Evolutionary conservation across 2,329 filamentous ascomycete species (phyloP).

Genomic region (Ambrosiella xylebori): DNA sequence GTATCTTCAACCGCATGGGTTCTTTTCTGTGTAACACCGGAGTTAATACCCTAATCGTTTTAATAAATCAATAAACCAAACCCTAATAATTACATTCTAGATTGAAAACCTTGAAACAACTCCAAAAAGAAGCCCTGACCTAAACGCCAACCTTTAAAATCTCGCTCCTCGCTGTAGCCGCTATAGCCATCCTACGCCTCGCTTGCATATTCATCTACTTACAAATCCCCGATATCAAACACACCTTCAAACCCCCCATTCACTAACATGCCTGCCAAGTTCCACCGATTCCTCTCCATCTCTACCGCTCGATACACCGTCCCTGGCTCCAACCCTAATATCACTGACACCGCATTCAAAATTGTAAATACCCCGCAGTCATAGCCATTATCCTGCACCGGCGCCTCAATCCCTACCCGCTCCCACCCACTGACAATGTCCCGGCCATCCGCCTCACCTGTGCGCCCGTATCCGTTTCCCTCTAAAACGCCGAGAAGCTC

Average conservation of each 20-base stretch:
- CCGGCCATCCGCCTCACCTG: slow-evolving; percentile 17
- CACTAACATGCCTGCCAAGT: slow-evolving; percentile 47
- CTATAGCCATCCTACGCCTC: neutral
- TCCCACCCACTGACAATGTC: slow-evolving; percentile 45
- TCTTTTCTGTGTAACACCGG: too few species aligned
- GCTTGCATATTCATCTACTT: slow-evolving; percentile 13
- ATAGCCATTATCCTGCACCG: slow-evolving; percentile 45
- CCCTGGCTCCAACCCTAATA: slow-evolving; percentile 34
- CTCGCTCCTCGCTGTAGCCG: too few species aligned
- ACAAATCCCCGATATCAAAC: slow-evolving; percentile 30
- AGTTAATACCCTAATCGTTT: too few species aligned
- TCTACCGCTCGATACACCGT: slow-evolving; percentile 32
- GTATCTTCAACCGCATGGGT: too few species aligned
- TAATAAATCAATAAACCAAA: too few species aligned
- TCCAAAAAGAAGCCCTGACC: too few species aligned
- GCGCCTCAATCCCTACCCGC: slow-evolving; percentile 30
- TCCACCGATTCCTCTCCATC: slow-evolving; percentile 40
- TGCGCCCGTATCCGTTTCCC: neutral
- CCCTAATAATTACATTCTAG: too few species aligned
- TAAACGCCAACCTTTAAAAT: too few species aligned
- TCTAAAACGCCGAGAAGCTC: slow-evolving; percentile 29
- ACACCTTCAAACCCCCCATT: slow-evolving; percentile 49
- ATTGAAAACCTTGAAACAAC: too few species aligned
- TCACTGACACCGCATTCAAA: slow-evolving; percentile 50
- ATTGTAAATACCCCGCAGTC: slow-evolving; percentile 68